Percentiles rank a stretch among this genome's conserved stretches.
These are phyloP conservation scores for Nakataea oryzae DNA, from an alignment of 2,329 filamentous ascomycete species.

Conservation along the genomic window DNA sequence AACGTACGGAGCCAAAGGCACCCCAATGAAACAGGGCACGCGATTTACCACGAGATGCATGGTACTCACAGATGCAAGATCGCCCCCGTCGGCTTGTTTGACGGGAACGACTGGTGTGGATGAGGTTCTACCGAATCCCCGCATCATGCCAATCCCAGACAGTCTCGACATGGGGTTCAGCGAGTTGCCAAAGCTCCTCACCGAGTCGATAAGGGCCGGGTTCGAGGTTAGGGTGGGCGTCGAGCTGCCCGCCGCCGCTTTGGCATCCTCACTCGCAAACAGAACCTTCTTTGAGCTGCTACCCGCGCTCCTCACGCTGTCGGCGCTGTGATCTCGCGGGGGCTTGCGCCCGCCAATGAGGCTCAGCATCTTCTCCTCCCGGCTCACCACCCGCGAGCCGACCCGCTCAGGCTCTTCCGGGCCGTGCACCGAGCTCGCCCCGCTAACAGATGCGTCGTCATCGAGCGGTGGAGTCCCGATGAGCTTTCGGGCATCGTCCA, in stretches of 20 bases:
- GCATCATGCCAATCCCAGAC: constrained; percentile 62
- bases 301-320: constrained; percentile 57
- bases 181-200: constrained; percentile 69
- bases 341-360: constrained; percentile 53
- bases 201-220: constrained; percentile 65
- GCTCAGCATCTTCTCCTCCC: constrained; percentile 58
- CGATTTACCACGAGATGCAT: not conserved
- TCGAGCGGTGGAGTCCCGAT: constrained; percentile 62
- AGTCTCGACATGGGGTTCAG: constrained; percentile 77
- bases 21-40: not conserved
- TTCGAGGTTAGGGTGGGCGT: constrained; percentile 24
- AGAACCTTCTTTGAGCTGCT: constrained; percentile 45
- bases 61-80: constrained; percentile 43
- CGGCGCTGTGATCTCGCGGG: constrained; percentile 61
- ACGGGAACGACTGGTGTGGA: constrained; percentile 28
- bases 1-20: not conserved
- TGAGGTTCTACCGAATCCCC: constrained; percentile 57
- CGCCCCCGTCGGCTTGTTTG: constrained; percentile 37
- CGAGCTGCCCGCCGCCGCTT: constrained; percentile 1
- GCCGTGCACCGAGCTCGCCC: constrained; percentile 37
- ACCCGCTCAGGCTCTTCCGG: constrained; percentile 19
- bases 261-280: constrained; percentile 30
- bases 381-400: constrained; percentile 10
- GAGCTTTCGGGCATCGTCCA: constrained; percentile 86
- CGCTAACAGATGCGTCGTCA: constrained; percentile 50